phyloP scores from a whole-genome alignment of 2,329 filamentous ascomycete genomes.

The Alternaria metachromatica region DNA sequence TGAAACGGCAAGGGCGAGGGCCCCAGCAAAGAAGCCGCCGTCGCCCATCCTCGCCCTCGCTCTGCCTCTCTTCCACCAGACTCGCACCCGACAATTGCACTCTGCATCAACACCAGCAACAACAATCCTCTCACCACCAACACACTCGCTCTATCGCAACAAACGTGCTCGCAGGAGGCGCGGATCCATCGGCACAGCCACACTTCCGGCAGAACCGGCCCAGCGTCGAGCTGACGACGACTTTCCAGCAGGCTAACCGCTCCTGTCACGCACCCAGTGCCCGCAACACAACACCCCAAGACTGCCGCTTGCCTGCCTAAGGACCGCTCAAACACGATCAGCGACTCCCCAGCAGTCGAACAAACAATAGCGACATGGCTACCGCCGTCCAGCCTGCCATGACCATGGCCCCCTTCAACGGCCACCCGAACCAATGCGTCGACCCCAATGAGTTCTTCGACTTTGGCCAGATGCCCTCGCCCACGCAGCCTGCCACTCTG shows the following conservation, averaged over 20 bases:
- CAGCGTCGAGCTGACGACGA: constrained; percentile 47
- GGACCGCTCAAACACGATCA: constrained; percentile 22
- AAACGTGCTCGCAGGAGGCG: background rate
- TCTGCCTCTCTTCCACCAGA: constrained; percentile 1
- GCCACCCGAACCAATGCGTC: constrained; percentile 44
- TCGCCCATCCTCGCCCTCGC: constrained; percentile 12
- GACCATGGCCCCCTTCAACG: constrained; percentile 46
- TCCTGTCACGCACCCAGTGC: constrained; percentile 24
- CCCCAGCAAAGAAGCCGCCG: constrained; percentile 31
- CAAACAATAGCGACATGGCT: constrained; percentile 37
- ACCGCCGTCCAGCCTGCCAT: constrained; percentile 46
- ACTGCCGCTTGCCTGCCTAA: constrained; percentile 37
- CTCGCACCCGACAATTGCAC: background rate
- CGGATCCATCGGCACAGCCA: constrained; percentile 34
- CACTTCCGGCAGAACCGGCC: constrained; percentile 38
- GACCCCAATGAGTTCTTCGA: constrained; percentile 54
- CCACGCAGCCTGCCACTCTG: constrained; percentile 61
- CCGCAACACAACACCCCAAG: constrained; percentile 29
- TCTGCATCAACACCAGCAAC: background rate
- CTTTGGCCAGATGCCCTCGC: constrained; percentile 67
- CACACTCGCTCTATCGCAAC: background rate
- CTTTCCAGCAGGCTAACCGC: constrained; percentile 43
- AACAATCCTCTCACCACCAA: background rate
- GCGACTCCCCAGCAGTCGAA: constrained; percentile 16
- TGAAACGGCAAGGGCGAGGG: constrained; percentile 28